Percentiles rank a stretch among this genome's conserved stretches.
Evolutionary conservation across 208 protist genomes (phyloP).

Genomic region (Leishmania guyanensis): DNA sequence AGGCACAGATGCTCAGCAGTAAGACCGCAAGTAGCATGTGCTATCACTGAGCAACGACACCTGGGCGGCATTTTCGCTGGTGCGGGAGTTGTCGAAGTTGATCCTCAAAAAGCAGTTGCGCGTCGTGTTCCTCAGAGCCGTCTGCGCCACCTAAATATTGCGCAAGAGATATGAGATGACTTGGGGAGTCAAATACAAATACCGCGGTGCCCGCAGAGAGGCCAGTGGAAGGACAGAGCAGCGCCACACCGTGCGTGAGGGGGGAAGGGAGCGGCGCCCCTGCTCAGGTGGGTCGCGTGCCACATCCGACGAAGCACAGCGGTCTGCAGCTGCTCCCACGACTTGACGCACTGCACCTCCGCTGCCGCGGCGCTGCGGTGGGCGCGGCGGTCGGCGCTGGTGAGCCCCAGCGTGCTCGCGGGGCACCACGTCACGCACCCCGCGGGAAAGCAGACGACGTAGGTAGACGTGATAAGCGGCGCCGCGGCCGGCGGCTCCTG

Average conservation of each 20-base stretch:
- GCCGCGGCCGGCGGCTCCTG: neutral
- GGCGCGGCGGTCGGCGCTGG: neutral
- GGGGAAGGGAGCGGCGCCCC: neutral
- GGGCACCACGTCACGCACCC: conserved; percentile 57
- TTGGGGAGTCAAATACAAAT: too few species aligned
- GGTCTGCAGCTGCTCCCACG: conserved; percentile 41
- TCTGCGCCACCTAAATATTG: too few species aligned
- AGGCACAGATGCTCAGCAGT: too few species aligned
- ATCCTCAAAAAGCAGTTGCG: too few species aligned
- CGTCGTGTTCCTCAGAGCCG: too few species aligned
- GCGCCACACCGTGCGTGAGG: conserved; percentile 9
- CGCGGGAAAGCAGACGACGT: conserved; percentile 40
- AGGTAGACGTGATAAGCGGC: conserved; percentile 23
- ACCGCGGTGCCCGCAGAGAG: too few species aligned
- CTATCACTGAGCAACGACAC: too few species aligned
- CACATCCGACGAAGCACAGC: conserved; percentile 31
- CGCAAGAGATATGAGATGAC: too few species aligned
- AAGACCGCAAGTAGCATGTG: too few species aligned
- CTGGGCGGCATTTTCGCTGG: too few species aligned
- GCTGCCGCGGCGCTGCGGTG: too few species aligned
- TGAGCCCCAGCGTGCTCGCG: conserved; percentile 24
- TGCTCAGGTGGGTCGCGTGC: conserved; percentile 4
- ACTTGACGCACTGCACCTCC: conserved; percentile 34
- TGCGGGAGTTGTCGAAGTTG: too few species aligned
- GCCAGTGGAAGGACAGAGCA: conserved; percentile 25